Base-by-base conservation (phyloP, 2,329 filamentous ascomycete species). In the Fusarium mexicanum region DNA sequence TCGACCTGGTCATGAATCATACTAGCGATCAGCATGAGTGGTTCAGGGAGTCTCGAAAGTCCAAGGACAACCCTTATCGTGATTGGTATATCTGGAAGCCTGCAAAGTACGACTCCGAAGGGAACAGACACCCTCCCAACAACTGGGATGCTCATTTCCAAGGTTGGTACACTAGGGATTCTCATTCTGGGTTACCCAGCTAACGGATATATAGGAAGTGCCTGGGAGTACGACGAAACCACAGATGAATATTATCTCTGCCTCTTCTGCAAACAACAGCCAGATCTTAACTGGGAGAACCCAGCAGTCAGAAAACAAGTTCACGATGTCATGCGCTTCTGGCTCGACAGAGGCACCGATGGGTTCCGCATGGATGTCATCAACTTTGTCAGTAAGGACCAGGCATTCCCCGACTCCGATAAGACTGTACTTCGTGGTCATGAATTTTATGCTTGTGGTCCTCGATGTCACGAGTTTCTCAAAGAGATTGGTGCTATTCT, bases 211-310 rank as follows among this genome's bases (percentile, higher is more conserved):
- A 14, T 31, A 82, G 85, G 86, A 74, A 82, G 80, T 65, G 84
- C 83, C 4, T 88, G 86, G 86, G 82, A 85, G 54, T 89, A 85
- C 47, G 86, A 88, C 67, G 85, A 87, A 74, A 69, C 80, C 18
- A 87, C 86, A 1, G 80, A 82, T 17, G 85, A 88, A 71, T 88
- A 87, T 77, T 89, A 93, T 78, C 88, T 94, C 3, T 89, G 90
- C 71, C 87, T 95, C 37, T 95, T 93, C 81, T 89, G 89, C 47
- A 87, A 87, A 9, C 89, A 92, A 73, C 93, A 94, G 79, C 93
- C 93, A 1, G 93, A 95, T 73, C 87, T 95, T 46, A 95, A 95
- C 83, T 95, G 92, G 92, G 91, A 94, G 78, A 91, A 92, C 76
- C 86, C 86, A 0, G 87, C 87, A 2, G 90, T 93, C 7, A 87